Conservation (phyloP, 805 yeast genomes). For the Schizosaccharomyces lindneri region DNA sequence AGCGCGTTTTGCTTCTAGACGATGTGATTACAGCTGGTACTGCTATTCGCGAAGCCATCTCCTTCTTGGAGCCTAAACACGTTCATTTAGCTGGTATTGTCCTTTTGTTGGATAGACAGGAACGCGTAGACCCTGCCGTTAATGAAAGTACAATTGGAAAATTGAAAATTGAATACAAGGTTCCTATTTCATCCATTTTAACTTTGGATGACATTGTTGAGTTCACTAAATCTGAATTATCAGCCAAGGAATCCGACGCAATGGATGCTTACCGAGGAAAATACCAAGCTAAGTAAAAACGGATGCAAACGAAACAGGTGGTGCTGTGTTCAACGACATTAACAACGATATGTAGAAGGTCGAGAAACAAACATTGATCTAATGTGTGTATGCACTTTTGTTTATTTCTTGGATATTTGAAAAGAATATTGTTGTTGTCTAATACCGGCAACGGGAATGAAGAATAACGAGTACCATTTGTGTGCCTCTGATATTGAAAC, state of each 20-base stretch:
- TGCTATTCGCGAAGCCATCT: slow-evolving; percentile 83
- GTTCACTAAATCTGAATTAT: slow-evolving; percentile 11
- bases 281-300: neutral
- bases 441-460: too few relatives aligned
- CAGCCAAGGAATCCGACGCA: slow-evolving; percentile 5
- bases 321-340: neutral
- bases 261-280: slow-evolving; percentile 6
- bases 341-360: too few relatives aligned
- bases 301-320: neutral
- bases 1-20: slow-evolving; percentile 65
- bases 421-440: too few relatives aligned
- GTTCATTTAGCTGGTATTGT: slow-evolving; percentile 66
- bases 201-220: slow-evolving; percentile 47
- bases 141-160: slow-evolving; percentile 58
- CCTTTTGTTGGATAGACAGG: slow-evolving; percentile 89
- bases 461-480: too few relatives aligned
- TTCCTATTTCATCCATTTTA: slow-evolving; percentile 70
- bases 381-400: too few relatives aligned
- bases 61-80: slow-evolving; percentile 39
- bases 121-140: slow-evolving; percentile 36
- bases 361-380: too few relatives aligned
- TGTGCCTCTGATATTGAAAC: too few relatives aligned
- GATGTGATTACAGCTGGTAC: slow-evolving; percentile 98
- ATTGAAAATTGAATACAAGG: slow-evolving; percentile 42
- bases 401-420: too few relatives aligned